A percentile compares a stretch with the other conserved stretches of the same genome.
Conservation (phyloP, 805 yeast genomes). For the Middelhovenomyces tepae region DNA sequence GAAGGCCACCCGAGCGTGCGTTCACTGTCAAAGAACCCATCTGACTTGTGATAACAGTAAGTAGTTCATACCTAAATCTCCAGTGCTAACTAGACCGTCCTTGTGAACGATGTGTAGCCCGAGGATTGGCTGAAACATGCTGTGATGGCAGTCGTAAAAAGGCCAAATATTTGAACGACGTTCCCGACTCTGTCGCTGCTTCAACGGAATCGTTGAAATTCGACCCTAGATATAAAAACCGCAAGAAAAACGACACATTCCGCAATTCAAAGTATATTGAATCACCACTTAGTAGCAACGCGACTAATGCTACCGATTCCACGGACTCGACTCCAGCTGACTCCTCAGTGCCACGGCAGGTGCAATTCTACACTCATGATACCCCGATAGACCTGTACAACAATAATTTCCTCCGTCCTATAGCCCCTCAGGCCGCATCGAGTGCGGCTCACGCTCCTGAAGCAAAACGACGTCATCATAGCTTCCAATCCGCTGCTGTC, state of each 20-base stretch:
- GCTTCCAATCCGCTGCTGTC: constrained; percentile 28
- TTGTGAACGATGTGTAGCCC: constrained; percentile 64
- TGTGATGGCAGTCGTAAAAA: constrained; percentile 87
- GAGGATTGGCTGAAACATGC: constrained; percentile 64
- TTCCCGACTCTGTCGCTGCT: constrained; percentile 29
- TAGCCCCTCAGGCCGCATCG: no score
- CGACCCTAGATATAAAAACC: constrained; percentile 9
- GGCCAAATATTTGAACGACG: constrained; percentile 67
- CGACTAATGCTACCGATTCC: constrained; percentile 7
- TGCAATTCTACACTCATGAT: constrained; percentile 2
- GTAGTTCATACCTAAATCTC: constrained; percentile 2
- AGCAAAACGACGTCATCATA: constrained; percentile 10
- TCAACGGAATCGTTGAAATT: constrained; percentile 8
- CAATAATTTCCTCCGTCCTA: background rate
- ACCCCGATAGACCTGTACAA: background rate
- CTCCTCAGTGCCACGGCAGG: constrained; percentile 1
- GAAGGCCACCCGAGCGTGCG: constrained; percentile 82
- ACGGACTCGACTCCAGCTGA: background rate
- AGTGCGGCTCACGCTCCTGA: background rate
- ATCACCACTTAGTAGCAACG: constrained; percentile 7
- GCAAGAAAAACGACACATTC: constrained; percentile 1
- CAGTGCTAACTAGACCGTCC: constrained; percentile 43
- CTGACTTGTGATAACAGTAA: constrained; percentile 71
- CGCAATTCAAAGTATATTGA: constrained; percentile 4
- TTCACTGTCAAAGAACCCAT: constrained; percentile 84